Evolutionary conservation across 768 basidiomycete genomes (phyloP).

Genomic region (Ramaria sp.): DNA sequence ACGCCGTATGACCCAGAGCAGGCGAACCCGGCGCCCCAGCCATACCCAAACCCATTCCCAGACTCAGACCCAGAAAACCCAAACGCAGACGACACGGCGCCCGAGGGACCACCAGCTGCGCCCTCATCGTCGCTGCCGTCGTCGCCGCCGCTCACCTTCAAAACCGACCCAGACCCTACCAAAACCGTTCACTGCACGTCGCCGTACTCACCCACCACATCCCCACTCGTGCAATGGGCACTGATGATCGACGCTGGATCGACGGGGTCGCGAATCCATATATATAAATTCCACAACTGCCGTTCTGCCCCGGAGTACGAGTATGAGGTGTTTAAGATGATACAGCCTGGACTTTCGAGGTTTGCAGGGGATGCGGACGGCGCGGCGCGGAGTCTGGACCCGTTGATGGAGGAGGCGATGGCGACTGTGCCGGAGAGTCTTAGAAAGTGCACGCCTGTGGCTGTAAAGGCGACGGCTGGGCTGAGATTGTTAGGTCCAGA

Average conservation of each 20-base stretch:
- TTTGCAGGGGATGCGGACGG: constrained; percentile 47
- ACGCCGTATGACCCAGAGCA: too few relatives aligned
- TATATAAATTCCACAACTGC: constrained; percentile 95
- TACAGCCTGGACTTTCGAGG: constrained; percentile 65
- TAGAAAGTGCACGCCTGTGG: too few relatives aligned
- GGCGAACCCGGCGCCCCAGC: not conserved
- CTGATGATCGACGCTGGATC: constrained; percentile 99
- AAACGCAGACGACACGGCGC: not conserved
- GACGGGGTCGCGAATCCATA: constrained; percentile 92
- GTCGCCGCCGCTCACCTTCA: constrained; percentile 39
- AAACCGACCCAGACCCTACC: constrained; percentile 62
- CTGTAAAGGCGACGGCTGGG: too few relatives aligned
- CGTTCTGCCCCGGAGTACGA: constrained; percentile 65
- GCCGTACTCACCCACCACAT: constrained; percentile 38
- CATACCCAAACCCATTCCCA: not conserved
- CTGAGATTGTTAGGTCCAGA: too few relatives aligned
- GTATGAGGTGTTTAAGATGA: constrained; percentile 86
- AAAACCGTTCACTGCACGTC: constrained; percentile 62
- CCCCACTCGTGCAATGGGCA: constrained; percentile 76
- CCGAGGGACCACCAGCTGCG: not conserved
- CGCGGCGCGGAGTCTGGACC: constrained; percentile 73
- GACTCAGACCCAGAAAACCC: constrained; percentile 11
- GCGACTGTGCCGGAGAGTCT: too few relatives aligned
- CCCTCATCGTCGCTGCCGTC: not conserved
- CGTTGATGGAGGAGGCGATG: constrained; percentile 70